Conservation (phyloP, 108 stramenopile genomes). For the Pseudonitzschia pungens region DNA sequence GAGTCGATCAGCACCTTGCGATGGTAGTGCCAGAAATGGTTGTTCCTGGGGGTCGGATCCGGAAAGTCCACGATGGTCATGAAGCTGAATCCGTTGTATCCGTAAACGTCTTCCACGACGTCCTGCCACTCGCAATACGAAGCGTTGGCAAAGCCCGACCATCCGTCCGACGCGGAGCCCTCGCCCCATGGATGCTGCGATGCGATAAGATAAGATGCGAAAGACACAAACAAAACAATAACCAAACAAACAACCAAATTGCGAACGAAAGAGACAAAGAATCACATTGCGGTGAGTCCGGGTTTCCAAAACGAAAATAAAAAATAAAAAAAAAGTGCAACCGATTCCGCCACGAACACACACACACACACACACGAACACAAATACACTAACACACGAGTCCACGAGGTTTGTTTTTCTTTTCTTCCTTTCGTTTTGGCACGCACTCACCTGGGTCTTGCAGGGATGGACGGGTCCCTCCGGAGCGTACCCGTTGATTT, state of each 20-base stretch:
- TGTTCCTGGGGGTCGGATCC: conserved; percentile 31
- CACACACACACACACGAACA: background rate
- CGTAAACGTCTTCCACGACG: conserved; percentile 14
- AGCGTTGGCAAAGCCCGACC: conserved; percentile 16
- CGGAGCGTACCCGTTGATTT: conserved; percentile 26
- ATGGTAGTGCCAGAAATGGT: conserved; percentile 34
- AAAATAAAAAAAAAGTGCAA: too few relatives aligned
- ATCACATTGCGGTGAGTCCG: too few relatives aligned
- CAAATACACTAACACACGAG: too few relatives aligned
- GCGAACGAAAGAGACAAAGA: too few relatives aligned
- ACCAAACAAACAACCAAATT: too few relatives aligned
- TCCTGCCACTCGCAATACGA: conserved; percentile 30
- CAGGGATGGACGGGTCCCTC: conserved; percentile 13
- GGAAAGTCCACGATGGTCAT: conserved; percentile 31
- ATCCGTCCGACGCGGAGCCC: conserved; percentile 22
- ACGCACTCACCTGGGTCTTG: conserved; percentile 16
- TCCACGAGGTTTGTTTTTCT: too few relatives aligned
- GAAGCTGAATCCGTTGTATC: conserved; percentile 32
- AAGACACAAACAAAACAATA: background rate
- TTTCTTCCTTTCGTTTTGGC: background rate
- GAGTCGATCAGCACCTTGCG: conserved; percentile 33
- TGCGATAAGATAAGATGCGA: too few relatives aligned
- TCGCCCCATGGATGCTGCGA: conserved; percentile 34
- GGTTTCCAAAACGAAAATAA: too few relatives aligned
- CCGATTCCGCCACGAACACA: too few relatives aligned